Conservation (phyloP, 495 filamentous ascomycete species). For the Penicillium daleae region DNA sequence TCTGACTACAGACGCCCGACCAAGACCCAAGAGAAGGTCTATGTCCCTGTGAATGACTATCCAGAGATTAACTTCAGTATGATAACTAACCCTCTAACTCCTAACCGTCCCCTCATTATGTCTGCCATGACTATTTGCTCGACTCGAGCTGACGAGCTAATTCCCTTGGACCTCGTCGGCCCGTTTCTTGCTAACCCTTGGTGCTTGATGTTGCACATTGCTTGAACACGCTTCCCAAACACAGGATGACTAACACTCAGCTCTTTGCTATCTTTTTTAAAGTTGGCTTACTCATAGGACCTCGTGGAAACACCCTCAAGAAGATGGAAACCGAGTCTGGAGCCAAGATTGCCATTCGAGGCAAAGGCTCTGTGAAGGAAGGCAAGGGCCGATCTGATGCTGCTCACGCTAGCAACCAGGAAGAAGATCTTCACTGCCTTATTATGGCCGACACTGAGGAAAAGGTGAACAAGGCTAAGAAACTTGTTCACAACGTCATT, state of each 20-base stretch:
- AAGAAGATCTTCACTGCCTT: constrained; percentile 97
- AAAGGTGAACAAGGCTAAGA: constrained; percentile 97
- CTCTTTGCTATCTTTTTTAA: constrained; percentile 76
- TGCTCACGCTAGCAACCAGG: constrained; percentile 98
- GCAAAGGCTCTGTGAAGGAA: constrained; percentile 99
- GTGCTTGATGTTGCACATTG: constrained; percentile 45
- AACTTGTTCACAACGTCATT: constrained; percentile 95
- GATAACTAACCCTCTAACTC: constrained; percentile 99
- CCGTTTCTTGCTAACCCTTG: constrained; percentile 62
- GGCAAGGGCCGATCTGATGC: constrained; percentile 98
- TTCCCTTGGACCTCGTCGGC: constrained; percentile 44
- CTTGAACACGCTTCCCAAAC: constrained; percentile 36
- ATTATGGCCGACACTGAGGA: constrained; percentile 99
- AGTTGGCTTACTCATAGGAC: constrained; percentile 99
- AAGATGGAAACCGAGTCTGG: constrained; percentile 98
- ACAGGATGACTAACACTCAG: constrained; percentile 82
- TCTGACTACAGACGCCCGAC: constrained; percentile 96
- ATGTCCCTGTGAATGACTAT: constrained; percentile 99
- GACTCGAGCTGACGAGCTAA: constrained; percentile 49
- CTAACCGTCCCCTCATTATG: constrained; percentile 60
- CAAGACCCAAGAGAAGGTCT: constrained; percentile 99
- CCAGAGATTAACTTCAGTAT: constrained; percentile 99
- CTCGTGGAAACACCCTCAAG: constrained; percentile 98
- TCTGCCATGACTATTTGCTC: constrained; percentile 54
- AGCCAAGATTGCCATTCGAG: constrained; percentile 98